Conservation (phyloP, 108 stramenopile genomes). For the Fistulifera pelliculosa region DNA sequence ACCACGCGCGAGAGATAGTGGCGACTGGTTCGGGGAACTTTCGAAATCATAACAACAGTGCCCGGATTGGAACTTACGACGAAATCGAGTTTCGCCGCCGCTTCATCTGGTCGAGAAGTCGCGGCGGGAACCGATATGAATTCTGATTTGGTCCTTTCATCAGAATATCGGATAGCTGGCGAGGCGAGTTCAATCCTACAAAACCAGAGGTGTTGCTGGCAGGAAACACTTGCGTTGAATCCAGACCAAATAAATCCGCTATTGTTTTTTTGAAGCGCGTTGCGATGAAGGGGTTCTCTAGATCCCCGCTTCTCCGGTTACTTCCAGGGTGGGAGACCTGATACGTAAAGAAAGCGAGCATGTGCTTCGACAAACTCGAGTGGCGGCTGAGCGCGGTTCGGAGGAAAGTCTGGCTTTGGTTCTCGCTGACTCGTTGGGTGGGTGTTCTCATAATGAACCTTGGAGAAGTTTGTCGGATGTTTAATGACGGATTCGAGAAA, state of each 20-base stretch:
- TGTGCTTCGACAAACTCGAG: slow-evolving; percentile 51
- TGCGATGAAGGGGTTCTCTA: slow-evolving; percentile 53
- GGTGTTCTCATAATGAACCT: slow-evolving; percentile 25
- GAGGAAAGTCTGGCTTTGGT: slow-evolving; percentile 47
- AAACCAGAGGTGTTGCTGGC: slow-evolving; percentile 64
- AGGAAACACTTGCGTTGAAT: slow-evolving; percentile 44
- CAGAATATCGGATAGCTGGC: slow-evolving; percentile 30
- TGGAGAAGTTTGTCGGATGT: slow-evolving; percentile 61
- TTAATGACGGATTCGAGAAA: slow-evolving; percentile 53
- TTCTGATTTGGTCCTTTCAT: slow-evolving; percentile 20
- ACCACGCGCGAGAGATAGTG: slow-evolving; percentile 28
- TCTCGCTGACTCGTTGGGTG: slow-evolving; percentile 63
- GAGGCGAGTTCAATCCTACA: slow-evolving; percentile 50
- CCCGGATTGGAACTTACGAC: slow-evolving; percentile 24
- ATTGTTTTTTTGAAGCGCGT: slow-evolving; percentile 51
- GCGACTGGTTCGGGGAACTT: slow-evolving; percentile 42
- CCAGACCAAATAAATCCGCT: slow-evolving; percentile 45
- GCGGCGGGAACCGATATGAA: slow-evolving; percentile 15
- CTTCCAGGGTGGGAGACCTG: slow-evolving; percentile 55
- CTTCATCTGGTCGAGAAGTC: slow-evolving; percentile 25
- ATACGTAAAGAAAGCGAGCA: slow-evolving; percentile 60
- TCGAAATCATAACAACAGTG: slow-evolving; percentile 41
- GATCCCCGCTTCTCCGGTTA: slow-evolving; percentile 37
- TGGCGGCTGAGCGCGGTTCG: slow-evolving; percentile 34
- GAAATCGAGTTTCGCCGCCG: slow-evolving; percentile 27